phyloP scores from a whole-genome alignment of 441 rosid species.

The Biscutella laevigata region DNA sequence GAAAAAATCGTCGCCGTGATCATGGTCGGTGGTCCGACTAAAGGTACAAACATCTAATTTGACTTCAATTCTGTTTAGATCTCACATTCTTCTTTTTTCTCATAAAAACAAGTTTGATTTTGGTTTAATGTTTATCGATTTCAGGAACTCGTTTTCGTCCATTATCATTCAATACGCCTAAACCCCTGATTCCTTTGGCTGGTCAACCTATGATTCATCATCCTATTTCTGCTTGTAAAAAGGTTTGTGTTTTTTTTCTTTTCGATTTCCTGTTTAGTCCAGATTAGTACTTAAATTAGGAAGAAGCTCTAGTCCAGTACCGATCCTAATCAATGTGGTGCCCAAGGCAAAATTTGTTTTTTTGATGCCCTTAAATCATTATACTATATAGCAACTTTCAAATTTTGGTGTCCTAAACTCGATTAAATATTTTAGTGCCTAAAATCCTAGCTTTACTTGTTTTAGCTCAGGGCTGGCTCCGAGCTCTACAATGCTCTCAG shows the following conservation, averaged over 20 bases:
- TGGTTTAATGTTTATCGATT: neutral
- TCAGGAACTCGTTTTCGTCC: conserved; percentile 88
- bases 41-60: conserved; percentile 38
- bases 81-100: neutral
- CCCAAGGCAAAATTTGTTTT: too few relatives aligned
- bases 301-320: too few relatives aligned
- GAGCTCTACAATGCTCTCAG: too few relatives aligned
- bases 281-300: neutral
- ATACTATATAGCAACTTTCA: too few relatives aligned
- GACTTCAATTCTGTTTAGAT: neutral
- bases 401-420: too few relatives aligned
- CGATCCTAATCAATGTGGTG: too few relatives aligned
- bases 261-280: neutral
- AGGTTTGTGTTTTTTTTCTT: conserved; percentile 36
- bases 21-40: conserved; percentile 93
- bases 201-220: conserved; percentile 96
- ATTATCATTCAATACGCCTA: conserved; percentile 65
- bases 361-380: too few relatives aligned
- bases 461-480: too few relatives aligned
- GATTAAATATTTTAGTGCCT: too few relatives aligned
- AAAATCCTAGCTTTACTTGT: too few relatives aligned
- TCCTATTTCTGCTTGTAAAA: conserved; percentile 88
- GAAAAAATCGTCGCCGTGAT: conserved; percentile 79
- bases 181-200: conserved; percentile 80
- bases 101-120: neutral